Evolutionary conservation across 176 grass and related monocot species (phyloP).

Genomic region (bread wheat (Triticum aestivum)): DNA sequence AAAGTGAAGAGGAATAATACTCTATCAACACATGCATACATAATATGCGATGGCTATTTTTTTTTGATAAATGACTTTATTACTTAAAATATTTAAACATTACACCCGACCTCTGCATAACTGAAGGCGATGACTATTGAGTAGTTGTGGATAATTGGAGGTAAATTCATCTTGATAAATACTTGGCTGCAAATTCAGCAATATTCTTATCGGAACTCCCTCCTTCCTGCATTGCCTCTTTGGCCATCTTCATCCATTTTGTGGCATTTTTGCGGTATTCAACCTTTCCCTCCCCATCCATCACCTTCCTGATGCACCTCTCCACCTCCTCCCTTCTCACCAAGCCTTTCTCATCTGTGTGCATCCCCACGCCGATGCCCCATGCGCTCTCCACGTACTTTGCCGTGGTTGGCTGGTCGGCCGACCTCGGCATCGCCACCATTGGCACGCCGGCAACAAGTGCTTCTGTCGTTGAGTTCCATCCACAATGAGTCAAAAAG

Average conservation of each 20-base stretch:
- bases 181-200: conserved; percentile 11
- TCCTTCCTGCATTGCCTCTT: conserved; percentile 27
- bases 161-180: background rate
- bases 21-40: too few species aligned
- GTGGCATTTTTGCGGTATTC: conserved; percentile 28
- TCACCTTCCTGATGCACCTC: conserved; percentile 3
- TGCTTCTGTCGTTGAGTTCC: conserved; percentile 47
- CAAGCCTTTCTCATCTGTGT: background rate
- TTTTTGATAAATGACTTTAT: too few species aligned
- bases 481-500: conserved; percentile 55
- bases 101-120: too few species aligned
- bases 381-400: conserved; percentile 51
- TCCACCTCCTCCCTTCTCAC: conserved; percentile 1
- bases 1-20: too few species aligned
- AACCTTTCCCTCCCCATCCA: conserved; percentile 29
- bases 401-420: conserved; percentile 40
- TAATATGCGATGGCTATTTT: too few species aligned
- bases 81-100: too few species aligned
- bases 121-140: too few species aligned
- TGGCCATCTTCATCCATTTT: conserved; percentile 24
- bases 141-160: background rate
- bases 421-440: conserved; percentile 35
- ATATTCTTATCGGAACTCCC: conserved; percentile 42
- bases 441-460: conserved; percentile 26
- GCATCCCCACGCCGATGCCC: conserved; percentile 11